Evolutionary conservation across 2,329 filamentous ascomycete genomes (phyloP).

Genomic region (Harringtonia lauricola): DNA sequence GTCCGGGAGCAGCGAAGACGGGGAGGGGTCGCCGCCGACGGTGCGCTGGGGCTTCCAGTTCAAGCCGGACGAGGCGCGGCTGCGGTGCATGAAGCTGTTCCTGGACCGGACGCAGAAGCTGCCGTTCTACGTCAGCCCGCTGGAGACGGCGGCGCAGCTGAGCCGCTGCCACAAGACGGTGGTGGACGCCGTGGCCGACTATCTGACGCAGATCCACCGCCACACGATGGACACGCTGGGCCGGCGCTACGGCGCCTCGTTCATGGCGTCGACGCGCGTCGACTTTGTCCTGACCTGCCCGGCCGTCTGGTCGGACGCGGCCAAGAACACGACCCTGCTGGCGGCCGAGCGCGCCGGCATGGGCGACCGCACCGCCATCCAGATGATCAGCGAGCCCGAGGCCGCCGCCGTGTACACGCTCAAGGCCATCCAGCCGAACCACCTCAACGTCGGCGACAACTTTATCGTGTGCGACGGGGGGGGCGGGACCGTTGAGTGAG

Average conservation of each 20-base stretch:
- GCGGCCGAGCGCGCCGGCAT: constrained; percentile 71
- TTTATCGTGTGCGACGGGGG: constrained; percentile 54
- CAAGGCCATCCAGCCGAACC: constrained; percentile 67
- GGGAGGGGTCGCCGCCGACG: constrained; percentile 30
- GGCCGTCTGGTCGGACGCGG: constrained; percentile 74
- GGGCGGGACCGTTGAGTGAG: constrained; percentile 57
- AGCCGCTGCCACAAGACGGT: constrained; percentile 66
- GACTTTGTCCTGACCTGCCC: constrained; percentile 75
- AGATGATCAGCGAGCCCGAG: constrained; percentile 73
- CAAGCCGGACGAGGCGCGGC: constrained; percentile 61
- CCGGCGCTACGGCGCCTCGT: constrained; percentile 63
- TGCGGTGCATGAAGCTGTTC: constrained; percentile 77
- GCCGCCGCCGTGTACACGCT: constrained; percentile 71
- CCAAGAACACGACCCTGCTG: constrained; percentile 72
- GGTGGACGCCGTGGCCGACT: constrained; percentile 69
- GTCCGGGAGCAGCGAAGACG: constrained; percentile 20
- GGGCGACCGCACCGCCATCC: constrained; percentile 57
- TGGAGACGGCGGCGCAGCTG: constrained; percentile 69
- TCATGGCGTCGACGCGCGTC: constrained; percentile 65
- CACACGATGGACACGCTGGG: constrained; percentile 72
- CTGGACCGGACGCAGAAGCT: constrained; percentile 72
- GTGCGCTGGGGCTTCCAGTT: constrained; percentile 78
- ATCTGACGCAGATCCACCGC: constrained; percentile 62
- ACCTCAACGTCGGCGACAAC: constrained; percentile 56
- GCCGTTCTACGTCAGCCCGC: constrained; percentile 67